phyloP scores from a whole-genome alignment of 2,329 filamentous ascomycete genomes.

The Ascochyta clinopodiicola region DNA sequence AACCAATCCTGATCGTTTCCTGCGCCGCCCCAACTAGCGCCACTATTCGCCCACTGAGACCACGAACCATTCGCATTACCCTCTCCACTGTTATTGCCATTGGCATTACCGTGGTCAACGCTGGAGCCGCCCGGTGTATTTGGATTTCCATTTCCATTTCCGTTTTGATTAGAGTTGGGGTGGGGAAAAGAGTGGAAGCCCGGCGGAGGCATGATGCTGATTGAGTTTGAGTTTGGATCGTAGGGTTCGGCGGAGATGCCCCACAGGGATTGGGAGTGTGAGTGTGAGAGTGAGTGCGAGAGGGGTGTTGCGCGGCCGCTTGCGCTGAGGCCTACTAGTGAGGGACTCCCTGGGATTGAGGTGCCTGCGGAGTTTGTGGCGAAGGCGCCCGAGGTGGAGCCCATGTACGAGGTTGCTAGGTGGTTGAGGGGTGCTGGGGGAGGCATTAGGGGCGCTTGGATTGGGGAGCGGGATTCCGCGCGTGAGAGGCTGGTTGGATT shows the following conservation, averaged over 20 bases:
- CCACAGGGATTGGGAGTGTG: conserved; percentile 47
- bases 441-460: conserved; percentile 43
- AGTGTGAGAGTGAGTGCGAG: conserved; percentile 34
- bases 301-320: conserved; percentile 43
- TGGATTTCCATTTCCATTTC: neutral
- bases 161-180: neutral
- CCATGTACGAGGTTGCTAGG: conserved; percentile 23
- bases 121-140: conserved; percentile 16
- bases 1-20: conserved; percentile 62
- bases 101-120: conserved; percentile 9
- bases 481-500: conserved; percentile 52
- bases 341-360: conserved; percentile 36
- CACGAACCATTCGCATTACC: conserved; percentile 8
- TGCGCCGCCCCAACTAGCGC: conserved; percentile 26
- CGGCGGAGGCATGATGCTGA: conserved; percentile 58
- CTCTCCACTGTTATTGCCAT: conserved; percentile 16
- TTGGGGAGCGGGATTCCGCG: conserved; percentile 35
- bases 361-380: conserved; percentile 14
- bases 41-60: conserved; percentile 30
- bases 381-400: conserved; percentile 6
- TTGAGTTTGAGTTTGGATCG: conserved; percentile 51
- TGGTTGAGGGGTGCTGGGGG: conserved; percentile 34
- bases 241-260: conserved; percentile 55
- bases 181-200: conserved; percentile 25
- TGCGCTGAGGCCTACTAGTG: conserved; percentile 30